Base-by-base conservation (phyloP, 2,329 filamentous ascomycete species). In the Pseudocercospora crystallina region DNA sequence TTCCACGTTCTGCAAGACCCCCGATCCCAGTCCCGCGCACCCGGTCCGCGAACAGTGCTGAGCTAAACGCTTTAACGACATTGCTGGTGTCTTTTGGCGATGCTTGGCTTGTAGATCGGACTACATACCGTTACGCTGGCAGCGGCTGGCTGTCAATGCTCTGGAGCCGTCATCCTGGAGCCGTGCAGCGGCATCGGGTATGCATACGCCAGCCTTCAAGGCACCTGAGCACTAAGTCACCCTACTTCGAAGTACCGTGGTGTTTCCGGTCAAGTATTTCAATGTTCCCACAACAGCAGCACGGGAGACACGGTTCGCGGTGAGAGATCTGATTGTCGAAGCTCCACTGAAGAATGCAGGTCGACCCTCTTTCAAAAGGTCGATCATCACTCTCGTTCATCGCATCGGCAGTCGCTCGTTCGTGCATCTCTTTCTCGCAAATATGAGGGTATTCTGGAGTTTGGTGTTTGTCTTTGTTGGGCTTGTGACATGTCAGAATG, bases 401-500 rank as follows among this genome's bases (percentile, higher is more conserved):
- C 12, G 34, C 34, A 12, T 7, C 15, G 34, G 12, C 34, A 5
- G 12, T 5, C 15, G 12, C 12, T n/a, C 34, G 15, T 13, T 38
- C 35, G 35, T 12, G 13, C 17, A 5, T 38, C 35, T 38, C 13
- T 17, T 38, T 38, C 9, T 15, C 13, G 14, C 35, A 17, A 3
- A 12, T 26, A 59, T 59, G 57, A 49, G 44, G 29, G n/a, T 51
- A 26, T 35, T 34, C 15, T 52, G 38, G 38, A 36, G 13, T 15
- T 26, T 48, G 26, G 20, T 48, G 33, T 36, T 35, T 8, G 15
- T 48, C 11, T 26, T 38, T 9, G 34, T 33, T 17, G 49, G 32
- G 10, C 38, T 43, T 13, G 44, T 40, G 9, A 17, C 49, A 14
- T 36, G 44, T 15, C 49, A 52, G 30, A 37, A 47, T 29, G 39